Percentiles rank a stretch among this genome's conserved stretches.
phyloP scores from a whole-genome alignment of 2,329 filamentous ascomycete species.

The Fusarium irregulare region DNA sequence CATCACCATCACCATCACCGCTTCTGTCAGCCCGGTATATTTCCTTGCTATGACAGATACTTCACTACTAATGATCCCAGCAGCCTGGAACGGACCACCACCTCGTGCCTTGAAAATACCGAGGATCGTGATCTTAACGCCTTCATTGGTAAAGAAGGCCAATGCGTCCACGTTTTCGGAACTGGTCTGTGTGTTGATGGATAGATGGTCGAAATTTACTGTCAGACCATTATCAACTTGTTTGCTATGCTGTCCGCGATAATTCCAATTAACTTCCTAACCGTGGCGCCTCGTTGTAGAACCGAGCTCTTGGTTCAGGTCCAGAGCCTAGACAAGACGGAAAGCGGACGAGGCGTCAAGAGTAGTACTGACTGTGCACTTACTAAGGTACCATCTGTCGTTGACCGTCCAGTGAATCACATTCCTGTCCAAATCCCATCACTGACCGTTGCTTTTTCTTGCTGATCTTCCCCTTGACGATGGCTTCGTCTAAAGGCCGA shows the following conservation, averaged over 20 bases:
- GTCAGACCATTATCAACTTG: conserved; percentile 8
- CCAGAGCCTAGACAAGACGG: conserved; percentile 14
- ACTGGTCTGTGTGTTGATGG: conserved; percentile 12
- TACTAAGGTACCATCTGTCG: background rate
- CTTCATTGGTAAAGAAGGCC: background rate
- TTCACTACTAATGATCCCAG: background rate
- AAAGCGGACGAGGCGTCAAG: conserved; percentile 11
- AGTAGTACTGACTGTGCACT: background rate
- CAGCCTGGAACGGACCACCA: background rate
- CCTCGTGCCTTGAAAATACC: background rate
- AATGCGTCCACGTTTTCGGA: conserved; percentile 26
- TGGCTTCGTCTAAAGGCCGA: conserved; percentile 31
- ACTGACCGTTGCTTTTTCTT: conserved; percentile 19
- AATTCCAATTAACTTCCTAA: conserved; percentile 11
- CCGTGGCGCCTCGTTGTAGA: conserved; percentile 18
- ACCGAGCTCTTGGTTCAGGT: conserved; percentile 28
- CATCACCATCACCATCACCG: conserved; percentile 6
- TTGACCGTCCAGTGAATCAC: conserved; percentile 26
- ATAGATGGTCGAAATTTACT: background rate
- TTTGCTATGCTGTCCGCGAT: background rate
- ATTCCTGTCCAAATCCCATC: conserved; percentile 20
- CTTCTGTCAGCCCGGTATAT: background rate
- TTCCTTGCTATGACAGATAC: background rate
- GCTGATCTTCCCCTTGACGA: conserved; percentile 1
- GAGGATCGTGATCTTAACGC: conserved; percentile 3